Conservation (phyloP, 1,139 yeast species). For the Taphrina sp. region DNA sequence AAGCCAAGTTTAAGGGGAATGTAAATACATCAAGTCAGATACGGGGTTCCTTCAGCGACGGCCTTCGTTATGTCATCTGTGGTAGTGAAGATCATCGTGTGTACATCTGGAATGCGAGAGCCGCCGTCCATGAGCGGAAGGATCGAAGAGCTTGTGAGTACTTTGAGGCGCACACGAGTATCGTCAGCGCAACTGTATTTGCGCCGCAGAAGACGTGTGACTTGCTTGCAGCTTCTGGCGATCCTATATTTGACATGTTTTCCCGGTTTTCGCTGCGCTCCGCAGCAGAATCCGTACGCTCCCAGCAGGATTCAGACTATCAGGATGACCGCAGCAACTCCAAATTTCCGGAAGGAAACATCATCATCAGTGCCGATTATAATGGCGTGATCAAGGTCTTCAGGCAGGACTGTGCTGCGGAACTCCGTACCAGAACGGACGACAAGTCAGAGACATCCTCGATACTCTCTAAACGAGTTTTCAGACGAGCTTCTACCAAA, state of each 20-base stretch:
- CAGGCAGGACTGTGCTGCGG: constrained; percentile 67
- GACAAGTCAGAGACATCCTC: neutral
- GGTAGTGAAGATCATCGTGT: constrained; percentile 53
- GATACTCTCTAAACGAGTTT: neutral
- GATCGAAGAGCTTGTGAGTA: constrained; percentile 38
- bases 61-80: constrained; percentile 48
- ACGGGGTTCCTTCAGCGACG: constrained; percentile 63
- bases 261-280: constrained; percentile 6
- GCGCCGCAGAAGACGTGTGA: constrained; percentile 75
- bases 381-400: constrained; percentile 71
- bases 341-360: constrained; percentile 44
- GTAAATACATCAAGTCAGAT: constrained; percentile 70
- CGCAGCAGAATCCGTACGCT: constrained; percentile 7
- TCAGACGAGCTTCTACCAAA: neutral
- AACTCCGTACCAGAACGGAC: neutral
- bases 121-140: constrained; percentile 35
- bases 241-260: constrained; percentile 55
- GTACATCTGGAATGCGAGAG: constrained; percentile 60
- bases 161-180: constrained; percentile 66
- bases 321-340: constrained; percentile 13
- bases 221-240: constrained; percentile 68
- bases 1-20: constrained; percentile 70
- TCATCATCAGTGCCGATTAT: constrained; percentile 75
- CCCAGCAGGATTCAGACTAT: constrained; percentile 1
- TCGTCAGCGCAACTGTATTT: constrained; percentile 71